phyloP scores from a whole-genome alignment of 768 basidiomycete species.

The Pulveroboletus sp. region DNA sequence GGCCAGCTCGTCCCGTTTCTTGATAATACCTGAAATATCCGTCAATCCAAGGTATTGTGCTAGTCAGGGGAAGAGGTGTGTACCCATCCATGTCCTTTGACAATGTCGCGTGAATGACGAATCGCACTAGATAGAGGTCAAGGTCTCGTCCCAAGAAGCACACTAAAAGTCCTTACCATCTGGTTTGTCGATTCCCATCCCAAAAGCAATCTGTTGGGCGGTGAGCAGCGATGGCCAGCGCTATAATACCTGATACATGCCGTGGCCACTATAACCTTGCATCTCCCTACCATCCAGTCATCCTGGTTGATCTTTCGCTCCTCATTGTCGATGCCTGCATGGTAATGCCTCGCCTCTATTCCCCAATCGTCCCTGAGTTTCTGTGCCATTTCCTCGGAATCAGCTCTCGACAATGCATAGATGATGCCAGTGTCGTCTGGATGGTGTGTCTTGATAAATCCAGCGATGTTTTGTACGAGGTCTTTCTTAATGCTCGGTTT shows the following conservation, averaged over 20 bases:
- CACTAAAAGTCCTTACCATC: conserved; percentile 45
- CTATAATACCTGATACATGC: conserved; percentile 38
- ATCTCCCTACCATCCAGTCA: conserved; percentile 69
- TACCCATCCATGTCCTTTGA: conserved; percentile 85
- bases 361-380: conserved; percentile 53
- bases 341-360: conserved; percentile 73
- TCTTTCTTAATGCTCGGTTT: conserved; percentile 43
- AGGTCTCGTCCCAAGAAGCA: neutral
- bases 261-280: conserved; percentile 89
- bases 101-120: conserved; percentile 83
- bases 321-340: conserved; percentile 65
- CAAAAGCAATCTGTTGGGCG: conserved; percentile 75
- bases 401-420: conserved; percentile 67
- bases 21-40: conserved; percentile 66
- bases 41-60: neutral
- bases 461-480: conserved; percentile 56
- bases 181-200: conserved; percentile 93
- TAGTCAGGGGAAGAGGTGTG: conserved; percentile 14
- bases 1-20: conserved; percentile 94
- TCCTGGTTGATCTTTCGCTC: conserved; percentile 61
- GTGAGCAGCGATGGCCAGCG: neutral
- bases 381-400: conserved; percentile 78
- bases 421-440: conserved; percentile 70
- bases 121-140: conserved; percentile 59
- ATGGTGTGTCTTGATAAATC: conserved; percentile 60